phyloP scores from a whole-genome alignment of 2,329 filamentous ascomycete species.

The Xylariaceae sp. region DNA sequence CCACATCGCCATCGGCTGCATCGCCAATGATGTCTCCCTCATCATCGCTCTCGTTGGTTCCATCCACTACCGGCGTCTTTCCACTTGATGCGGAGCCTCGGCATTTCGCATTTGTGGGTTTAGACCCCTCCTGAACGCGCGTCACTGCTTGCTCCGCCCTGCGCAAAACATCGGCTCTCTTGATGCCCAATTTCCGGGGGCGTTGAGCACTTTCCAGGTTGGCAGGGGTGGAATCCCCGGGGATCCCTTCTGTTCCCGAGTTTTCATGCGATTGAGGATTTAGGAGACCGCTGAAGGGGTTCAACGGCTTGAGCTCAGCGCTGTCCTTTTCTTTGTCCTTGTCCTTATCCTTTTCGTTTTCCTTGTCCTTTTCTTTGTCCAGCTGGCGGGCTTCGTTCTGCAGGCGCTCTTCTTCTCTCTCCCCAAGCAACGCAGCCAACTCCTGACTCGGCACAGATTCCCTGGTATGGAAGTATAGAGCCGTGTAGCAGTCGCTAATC shows the following conservation, averaged over 20 bases:
- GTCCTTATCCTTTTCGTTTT: too few relatives aligned
- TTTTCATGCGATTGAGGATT: conserved; percentile 41
- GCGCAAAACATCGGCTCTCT: conserved; percentile 54
- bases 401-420: conserved; percentile 37
- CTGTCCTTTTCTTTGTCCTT: conserved; percentile 21
- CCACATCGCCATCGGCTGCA: conserved; percentile 32
- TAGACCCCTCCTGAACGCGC: conserved; percentile 45
- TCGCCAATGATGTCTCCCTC: conserved; percentile 36
- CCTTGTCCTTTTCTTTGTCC: conserved; percentile 17
- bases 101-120: conserved; percentile 41
- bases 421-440: conserved; percentile 44
- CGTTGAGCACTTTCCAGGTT: conserved; percentile 36
- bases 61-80: conserved; percentile 38
- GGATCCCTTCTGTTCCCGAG: conserved; percentile 30
- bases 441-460: conserved; percentile 51
- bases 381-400: conserved; percentile 29
- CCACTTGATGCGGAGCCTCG: conserved; percentile 49
- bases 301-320: conserved; percentile 33
- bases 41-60: conserved; percentile 25
- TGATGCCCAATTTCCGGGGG: conserved; percentile 42
- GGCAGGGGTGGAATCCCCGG: conserved; percentile 32
- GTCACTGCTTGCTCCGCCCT: conserved; percentile 56
- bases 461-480: conserved; percentile 64
- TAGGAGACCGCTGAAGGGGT: conserved; percentile 39
- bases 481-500: conserved; percentile 84